Evolutionary conservation across 2,329 filamentous ascomycete genomes (phyloP).

Genomic region (Graphilbum sp.): DNA sequence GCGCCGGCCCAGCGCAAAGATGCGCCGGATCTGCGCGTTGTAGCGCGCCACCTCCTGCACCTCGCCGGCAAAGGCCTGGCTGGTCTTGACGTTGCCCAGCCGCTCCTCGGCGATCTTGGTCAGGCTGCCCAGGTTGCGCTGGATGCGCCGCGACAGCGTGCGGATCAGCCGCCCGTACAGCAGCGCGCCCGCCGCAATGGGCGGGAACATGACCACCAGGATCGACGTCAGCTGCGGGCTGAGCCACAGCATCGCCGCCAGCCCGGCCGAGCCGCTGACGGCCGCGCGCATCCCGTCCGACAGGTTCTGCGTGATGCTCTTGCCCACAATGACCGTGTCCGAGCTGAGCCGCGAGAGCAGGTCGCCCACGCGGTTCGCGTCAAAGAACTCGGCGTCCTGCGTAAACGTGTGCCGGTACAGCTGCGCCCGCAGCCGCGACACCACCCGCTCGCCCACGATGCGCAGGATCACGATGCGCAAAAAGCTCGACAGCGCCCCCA

Average conservation of each 20-base stretch:
- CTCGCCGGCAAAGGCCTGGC: constrained; percentile 90
- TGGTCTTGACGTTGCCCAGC: constrained; percentile 91
- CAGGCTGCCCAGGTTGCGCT: constrained; percentile 80
- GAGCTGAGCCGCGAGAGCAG: constrained; percentile 89
- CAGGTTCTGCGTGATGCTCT: constrained; percentile 94
- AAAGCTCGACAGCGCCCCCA: constrained; percentile 85
- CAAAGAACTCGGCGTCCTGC: constrained; percentile 98
- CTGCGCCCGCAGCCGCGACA: constrained; percentile 73
- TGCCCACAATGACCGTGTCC: constrained; percentile 94
- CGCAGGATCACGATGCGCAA: constrained; percentile 82
- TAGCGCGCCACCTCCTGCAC: constrained; percentile 81
- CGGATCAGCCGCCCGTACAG: constrained; percentile 82
- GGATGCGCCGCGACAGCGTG: constrained; percentile 79
- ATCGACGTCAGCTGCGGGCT: constrained; percentile 81
- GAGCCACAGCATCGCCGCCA: constrained; percentile 90
- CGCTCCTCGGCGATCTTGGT: constrained; percentile 97
- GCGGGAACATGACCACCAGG: constrained; percentile 73
- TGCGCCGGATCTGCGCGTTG: constrained; percentile 79
- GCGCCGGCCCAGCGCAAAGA: constrained; percentile 73
- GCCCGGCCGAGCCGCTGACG: constrained; percentile 79
- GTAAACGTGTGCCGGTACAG: constrained; percentile 84
- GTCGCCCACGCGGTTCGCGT: constrained; percentile 92
- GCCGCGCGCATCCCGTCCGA: constrained; percentile 87
- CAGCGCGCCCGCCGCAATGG: constrained; percentile 78
- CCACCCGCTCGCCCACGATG: constrained; percentile 89